Conservation (phyloP, 345 rosid genomes). For the Combretum micranthum region DNA sequence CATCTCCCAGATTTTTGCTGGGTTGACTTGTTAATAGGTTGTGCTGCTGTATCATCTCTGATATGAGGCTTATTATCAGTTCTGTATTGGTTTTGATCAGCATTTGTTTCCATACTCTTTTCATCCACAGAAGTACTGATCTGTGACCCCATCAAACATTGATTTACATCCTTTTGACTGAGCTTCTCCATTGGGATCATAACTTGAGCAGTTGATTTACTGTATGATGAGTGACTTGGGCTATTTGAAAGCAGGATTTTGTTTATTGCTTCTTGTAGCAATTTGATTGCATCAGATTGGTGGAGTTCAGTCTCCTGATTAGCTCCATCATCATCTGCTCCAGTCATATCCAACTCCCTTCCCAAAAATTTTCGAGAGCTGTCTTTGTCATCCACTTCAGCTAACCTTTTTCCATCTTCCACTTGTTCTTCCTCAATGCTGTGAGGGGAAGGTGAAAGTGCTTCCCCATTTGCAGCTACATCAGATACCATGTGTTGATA, state of each 20-base stretch:
- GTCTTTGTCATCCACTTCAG: constrained; percentile 9
- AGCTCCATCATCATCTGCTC: constrained; percentile 24
- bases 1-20: constrained; percentile 52
- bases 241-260: constrained; percentile 63
- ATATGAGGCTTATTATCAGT: constrained; percentile 2
- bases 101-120: background rate
- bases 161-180: constrained; percentile 18
- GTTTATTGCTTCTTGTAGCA: constrained; percentile 75
- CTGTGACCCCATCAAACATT: constrained; percentile 19
- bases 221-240: constrained; percentile 50
- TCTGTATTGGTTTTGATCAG: background rate
- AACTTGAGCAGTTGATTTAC: constrained; percentile 36
- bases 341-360: constrained; percentile 9
- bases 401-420: constrained; percentile 8
- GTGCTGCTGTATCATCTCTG: constrained; percentile 23
- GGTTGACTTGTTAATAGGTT: constrained; percentile 18
- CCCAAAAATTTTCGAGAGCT: constrained; percentile 13
- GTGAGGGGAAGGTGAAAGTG: constrained; percentile 18
- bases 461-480: constrained; percentile 32
- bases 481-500: constrained; percentile 72
- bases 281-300: constrained; percentile 50
- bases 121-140: background rate
- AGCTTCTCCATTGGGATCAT: constrained; percentile 30
- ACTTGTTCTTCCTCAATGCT: constrained; percentile 12
- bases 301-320: constrained; percentile 25